Evolutionary conservation across 306 rosid genomes (phyloP).

Genomic region (Ormosia emarginata): DNA sequence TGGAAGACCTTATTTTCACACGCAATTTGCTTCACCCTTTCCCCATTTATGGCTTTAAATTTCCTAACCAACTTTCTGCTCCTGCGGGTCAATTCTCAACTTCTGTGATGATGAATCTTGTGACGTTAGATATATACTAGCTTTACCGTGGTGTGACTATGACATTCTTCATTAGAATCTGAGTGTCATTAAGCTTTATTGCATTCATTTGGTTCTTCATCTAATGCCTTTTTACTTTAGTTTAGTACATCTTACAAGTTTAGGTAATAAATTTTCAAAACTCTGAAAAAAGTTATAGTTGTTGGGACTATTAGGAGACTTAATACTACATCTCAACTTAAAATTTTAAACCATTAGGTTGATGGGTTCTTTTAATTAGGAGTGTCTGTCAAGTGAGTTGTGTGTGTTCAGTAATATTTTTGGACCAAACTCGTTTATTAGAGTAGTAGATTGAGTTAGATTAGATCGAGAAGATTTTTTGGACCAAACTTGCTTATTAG

Average conservation of each 20-base stretch:
- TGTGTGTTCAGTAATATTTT: too few relatives aligned
- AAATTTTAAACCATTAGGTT: too few relatives aligned
- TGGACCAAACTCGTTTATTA: too few relatives aligned
- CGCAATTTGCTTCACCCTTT: background rate
- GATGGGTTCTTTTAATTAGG: too few relatives aligned
- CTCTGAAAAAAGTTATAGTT: background rate
- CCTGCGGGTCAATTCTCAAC: slow-evolving; percentile 9
- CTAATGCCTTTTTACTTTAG: background rate
- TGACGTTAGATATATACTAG: background rate
- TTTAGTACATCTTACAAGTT: background rate
- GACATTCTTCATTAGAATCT: background rate
- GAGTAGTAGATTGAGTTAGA: too few relatives aligned
- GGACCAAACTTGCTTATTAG: too few relatives aligned
- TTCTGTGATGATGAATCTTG: background rate
- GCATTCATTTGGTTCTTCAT: background rate
- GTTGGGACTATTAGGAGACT: too few relatives aligned
- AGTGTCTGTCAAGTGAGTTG: too few relatives aligned
- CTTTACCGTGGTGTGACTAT: background rate
- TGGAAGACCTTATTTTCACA: slow-evolving; percentile 18
- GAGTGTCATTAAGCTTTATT: background rate
- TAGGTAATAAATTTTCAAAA: background rate
- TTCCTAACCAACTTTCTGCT: slow-evolving; percentile 35
- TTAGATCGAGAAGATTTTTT: too few relatives aligned
- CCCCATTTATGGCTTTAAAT: slow-evolving; percentile 29
- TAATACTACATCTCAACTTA: too few relatives aligned